A percentile compares a stretch with the other conserved stretches of the same genome.
Evolutionary conservation across 2,329 filamentous ascomycete species (phyloP).

Genomic region (Aspergillus caelatus): DNA sequence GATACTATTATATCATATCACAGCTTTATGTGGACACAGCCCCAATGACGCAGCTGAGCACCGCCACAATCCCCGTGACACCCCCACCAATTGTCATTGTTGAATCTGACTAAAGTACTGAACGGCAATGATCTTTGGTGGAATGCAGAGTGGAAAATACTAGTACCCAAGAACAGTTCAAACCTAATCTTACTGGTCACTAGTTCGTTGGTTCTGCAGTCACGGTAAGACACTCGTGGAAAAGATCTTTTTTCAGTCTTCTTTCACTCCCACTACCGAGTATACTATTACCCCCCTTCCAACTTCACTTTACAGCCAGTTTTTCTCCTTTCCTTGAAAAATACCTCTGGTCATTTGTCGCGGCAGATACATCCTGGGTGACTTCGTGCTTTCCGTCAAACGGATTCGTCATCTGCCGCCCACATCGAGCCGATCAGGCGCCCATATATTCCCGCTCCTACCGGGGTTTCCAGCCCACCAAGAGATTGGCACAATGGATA

Average conservation of each 20-base stretch:
- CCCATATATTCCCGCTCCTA: slow-evolving; percentile 6
- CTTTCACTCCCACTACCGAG: background rate
- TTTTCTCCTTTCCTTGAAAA: background rate
- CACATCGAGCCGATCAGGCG: slow-evolving; percentile 10
- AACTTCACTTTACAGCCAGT: background rate
- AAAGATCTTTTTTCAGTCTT: slow-evolving; percentile 2
- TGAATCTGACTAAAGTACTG: background rate
- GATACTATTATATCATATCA: background rate
- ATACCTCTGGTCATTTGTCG: background rate
- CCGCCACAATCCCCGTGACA: slow-evolving; percentile 2
- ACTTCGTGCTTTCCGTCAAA: background rate
- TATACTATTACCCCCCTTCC: background rate
- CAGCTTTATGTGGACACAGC: background rate
- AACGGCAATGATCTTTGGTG: background rate
- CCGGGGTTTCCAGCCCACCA: slow-evolving; percentile 1
- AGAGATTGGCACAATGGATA: slow-evolving; percentile 38
- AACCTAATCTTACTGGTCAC: background rate
- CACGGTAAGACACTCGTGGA: background rate
- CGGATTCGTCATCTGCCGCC: background rate
- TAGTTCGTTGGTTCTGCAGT: slow-evolving; percentile 1
- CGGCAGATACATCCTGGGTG: background rate
- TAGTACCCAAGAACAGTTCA: background rate
- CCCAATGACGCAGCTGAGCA: slow-evolving; percentile 2
- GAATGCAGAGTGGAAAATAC: background rate
- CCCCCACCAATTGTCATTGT: slow-evolving; percentile 1